phyloP scores from a whole-genome alignment of 257 asterid species.

The Petunia secreta region DNA sequence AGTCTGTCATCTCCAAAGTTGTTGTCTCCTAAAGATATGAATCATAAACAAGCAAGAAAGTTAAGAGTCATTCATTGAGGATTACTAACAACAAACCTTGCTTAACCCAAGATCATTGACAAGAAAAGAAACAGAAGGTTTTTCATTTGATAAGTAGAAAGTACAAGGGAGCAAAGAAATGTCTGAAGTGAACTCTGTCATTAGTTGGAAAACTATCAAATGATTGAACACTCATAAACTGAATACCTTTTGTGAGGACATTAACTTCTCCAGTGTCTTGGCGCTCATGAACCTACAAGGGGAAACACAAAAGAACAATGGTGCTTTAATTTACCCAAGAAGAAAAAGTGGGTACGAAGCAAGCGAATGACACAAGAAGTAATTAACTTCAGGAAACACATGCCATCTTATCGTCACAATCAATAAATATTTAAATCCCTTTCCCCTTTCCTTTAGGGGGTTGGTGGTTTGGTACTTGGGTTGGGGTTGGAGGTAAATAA shows the following conservation, averaged over 20 bases:
- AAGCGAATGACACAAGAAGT: background rate
- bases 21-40: constrained; percentile 73
- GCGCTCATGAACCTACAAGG: constrained; percentile 86
- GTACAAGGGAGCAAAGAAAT: background rate
- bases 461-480: background rate
- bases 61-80: background rate
- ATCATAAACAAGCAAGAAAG: constrained; percentile 23
- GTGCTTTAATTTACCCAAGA: background rate
- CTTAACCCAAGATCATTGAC: background rate
- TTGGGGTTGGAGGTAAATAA: constrained; percentile 1
- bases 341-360: constrained; percentile 1
- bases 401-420: background rate
- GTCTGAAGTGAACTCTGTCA: background rate
- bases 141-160: background rate
- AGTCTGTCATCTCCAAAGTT: constrained; percentile 95
- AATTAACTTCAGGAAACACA: background rate
- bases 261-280: constrained; percentile 90
- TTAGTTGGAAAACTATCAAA: constrained; percentile 7
- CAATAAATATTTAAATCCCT: background rate
- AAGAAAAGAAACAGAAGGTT: background rate
- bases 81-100: background rate
- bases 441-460: background rate
- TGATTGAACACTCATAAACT: background rate
- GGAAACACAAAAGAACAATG: background rate
- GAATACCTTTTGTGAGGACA: constrained; percentile 89